Evolutionary conservation across 805 yeast genomes (phyloP), one percentile per base, ranked within the genome.

Genomic region (Candida coleopterorum): DNA sequence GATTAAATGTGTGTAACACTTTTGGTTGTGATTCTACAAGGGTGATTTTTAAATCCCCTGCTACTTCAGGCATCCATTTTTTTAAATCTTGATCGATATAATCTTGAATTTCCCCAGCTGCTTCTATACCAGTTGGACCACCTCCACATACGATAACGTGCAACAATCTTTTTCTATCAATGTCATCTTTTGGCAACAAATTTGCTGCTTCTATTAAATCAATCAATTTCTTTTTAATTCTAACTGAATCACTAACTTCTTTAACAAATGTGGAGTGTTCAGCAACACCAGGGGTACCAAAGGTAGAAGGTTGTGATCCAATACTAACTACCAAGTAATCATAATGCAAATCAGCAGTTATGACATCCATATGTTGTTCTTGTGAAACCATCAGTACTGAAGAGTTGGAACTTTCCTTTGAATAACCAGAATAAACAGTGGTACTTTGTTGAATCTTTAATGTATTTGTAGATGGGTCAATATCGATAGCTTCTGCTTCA

Each of bases 101-200:
- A 64, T 89, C 97, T 66, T 85, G 94, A 50, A 89, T 69, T 66
- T 90, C 97, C 53, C 95, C 97, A 48, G 97, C 96, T 52, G 88
- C 84, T 68, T 88, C 97, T 44, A 89, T 96, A 69, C 97, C 97
- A 29, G 97, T 89, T 58, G 97, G 97, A 45, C 97, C 97, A 64
- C 97, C 97, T 53, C 97, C 97, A 49, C 93, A 94, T 44, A 90
- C 95, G 44, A 90, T 89, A 51, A 88, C 80, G 44, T 81, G 84
- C 58, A 89, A 74, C 51, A 90, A 74, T 60, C 95, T 77, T 64
- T 78, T 76, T 64, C 97, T 78, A 58, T 85, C 95, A 16, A 79
- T 79, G 48, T 78, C 85, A 38, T 70, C 79, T 49, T 74, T 74
- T 39, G 93, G 85, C 50, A 88, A 74, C 45, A 82, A 68, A 49